Conservation (phyloP, 1,139 yeast species). For the Kodamaea plutei region DNA sequence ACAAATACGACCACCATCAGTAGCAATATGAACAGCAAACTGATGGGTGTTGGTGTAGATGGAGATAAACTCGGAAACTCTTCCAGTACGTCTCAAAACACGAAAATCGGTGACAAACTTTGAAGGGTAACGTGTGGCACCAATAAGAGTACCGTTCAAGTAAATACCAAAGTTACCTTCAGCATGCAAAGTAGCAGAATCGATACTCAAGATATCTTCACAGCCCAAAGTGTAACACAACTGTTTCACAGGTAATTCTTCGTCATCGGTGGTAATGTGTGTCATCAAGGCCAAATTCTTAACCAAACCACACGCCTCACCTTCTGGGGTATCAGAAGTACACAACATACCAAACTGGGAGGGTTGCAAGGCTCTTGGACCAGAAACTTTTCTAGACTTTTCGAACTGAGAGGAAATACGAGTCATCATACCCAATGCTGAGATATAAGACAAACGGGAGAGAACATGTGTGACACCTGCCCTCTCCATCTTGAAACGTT, state of each 20-base stretch:
- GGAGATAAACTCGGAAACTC: conserved; percentile 84
- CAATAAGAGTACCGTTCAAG: conserved; percentile 90
- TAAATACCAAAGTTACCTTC: conserved; percentile 78
- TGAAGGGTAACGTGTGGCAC: conserved; percentile 82
- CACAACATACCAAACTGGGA: conserved; percentile 99
- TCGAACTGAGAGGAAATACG: conserved; percentile 98
- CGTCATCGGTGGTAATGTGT: conserved; percentile 97
- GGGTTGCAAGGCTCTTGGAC: conserved; percentile 98
- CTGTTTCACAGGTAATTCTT: conserved; percentile 79
- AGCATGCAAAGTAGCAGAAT: conserved; percentile 78
- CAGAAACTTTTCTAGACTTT: conserved; percentile 95
- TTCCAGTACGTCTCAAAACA: conserved; percentile 76
- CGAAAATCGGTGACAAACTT: conserved; percentile 79
- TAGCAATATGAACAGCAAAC: conserved; percentile 91
- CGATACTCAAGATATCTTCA: conserved; percentile 76
- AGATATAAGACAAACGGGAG: conserved; percentile 83
- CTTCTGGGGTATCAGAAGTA: conserved; percentile 99
- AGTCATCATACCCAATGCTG: conserved; percentile 99
- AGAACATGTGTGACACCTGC: conserved; percentile 99
- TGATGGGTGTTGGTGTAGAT: conserved; percentile 89
- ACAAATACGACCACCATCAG: conserved; percentile 98
- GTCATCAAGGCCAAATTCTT: conserved; percentile 97
- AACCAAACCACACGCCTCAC: conserved; percentile 99
- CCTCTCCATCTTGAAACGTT: conserved; percentile 98
- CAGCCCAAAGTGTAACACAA: conserved; percentile 84